Evolutionary conservation across 257 asterid species (phyloP).

Genomic region (Fraxinus quadrangulata): DNA sequence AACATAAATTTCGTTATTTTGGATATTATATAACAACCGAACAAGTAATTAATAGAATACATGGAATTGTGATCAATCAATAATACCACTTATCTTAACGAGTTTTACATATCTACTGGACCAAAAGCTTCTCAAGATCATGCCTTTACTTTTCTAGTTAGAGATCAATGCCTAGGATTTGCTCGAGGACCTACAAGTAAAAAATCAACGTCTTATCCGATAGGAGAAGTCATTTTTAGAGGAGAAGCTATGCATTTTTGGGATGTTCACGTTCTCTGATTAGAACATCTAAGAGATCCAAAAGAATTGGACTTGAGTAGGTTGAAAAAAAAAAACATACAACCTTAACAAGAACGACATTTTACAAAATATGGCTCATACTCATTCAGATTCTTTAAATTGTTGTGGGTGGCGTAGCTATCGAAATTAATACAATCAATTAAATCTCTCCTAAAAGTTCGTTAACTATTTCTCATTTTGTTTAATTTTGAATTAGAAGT

Average conservation of each 20-base stretch:
- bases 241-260: background rate
- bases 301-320: constrained; percentile 18
- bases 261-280: background rate
- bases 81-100: too few relatives aligned
- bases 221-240: background rate
- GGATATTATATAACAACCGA: too few relatives aligned
- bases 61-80: too few relatives aligned
- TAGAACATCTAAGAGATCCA: background rate
- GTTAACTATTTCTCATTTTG: background rate
- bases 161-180: too few relatives aligned
- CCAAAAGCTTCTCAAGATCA: too few relatives aligned
- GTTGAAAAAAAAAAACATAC: constrained; percentile 7
- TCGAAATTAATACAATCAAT: background rate
- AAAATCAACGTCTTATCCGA: too few relatives aligned
- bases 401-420: constrained; percentile 6
- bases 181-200: too few relatives aligned
- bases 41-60: too few relatives aligned
- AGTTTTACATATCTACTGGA: too few relatives aligned
- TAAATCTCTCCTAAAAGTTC: background rate
- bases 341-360: constrained; percentile 18
- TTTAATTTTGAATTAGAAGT: background rate
- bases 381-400: constrained; percentile 19
- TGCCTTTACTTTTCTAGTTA: too few relatives aligned
- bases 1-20: too few relatives aligned
- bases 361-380: constrained; percentile 16